These are phyloP conservation scores for Verticillium albo-atrum DNA, from an alignment of 2,329 filamentous ascomycete genomes.

Conservation along the genomic window DNA sequence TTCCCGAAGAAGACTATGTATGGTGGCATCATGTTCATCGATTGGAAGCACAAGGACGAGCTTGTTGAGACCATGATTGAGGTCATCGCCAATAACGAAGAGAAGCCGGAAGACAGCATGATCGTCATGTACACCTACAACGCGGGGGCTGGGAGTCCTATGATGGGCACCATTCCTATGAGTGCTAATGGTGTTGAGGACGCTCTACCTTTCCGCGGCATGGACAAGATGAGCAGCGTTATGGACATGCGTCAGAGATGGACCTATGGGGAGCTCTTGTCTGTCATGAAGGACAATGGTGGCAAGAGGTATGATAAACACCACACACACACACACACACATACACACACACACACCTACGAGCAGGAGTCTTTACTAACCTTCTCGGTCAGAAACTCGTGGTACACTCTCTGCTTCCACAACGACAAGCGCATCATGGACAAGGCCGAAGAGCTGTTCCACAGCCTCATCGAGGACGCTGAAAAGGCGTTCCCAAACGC, in stretches of 20 bases:
- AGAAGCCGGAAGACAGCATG: neutral
- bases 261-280: conserved; percentile 4
- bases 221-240: conserved; percentile 1
- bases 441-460: conserved; percentile 5
- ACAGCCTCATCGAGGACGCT: neutral
- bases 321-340: too few species aligned
- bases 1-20: conserved; percentile 1
- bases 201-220: neutral
- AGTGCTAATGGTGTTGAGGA: conserved; percentile 4
- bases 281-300: conserved; percentile 5
- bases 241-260: conserved; percentile 2
- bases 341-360: too few species aligned
- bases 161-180: conserved; percentile 5
- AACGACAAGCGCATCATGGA: neutral
- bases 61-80: neutral
- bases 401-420: conserved; percentile 5
- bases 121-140: neutral
- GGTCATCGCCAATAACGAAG: neutral
- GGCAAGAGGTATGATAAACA: neutral
- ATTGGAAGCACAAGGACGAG: conserved; percentile 19
- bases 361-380: neutral
- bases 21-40: conserved; percentile 15
- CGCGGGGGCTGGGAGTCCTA: neutral
- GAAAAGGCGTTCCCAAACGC: neutral
- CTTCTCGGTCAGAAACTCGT: neutral